These are phyloP conservation scores for Boletus tylopilopsis DNA, from an alignment of 768 basidiomycete genomes.

Conservation along the genomic window DNA sequence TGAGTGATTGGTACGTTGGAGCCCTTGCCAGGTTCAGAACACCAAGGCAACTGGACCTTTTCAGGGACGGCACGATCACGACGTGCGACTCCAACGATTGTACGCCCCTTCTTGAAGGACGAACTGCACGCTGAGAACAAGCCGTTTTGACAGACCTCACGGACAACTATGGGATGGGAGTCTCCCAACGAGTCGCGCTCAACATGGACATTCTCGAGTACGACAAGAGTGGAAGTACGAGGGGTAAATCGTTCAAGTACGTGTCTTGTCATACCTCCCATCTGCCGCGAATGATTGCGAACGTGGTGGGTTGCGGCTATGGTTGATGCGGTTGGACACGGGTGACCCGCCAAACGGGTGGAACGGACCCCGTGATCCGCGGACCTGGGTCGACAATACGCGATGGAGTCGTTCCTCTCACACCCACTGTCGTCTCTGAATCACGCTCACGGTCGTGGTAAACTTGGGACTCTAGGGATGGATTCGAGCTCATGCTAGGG, in stretches of 20 bases:
- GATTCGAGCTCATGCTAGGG: slow-evolving; percentile 80
- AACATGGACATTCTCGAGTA: slow-evolving; percentile 62
- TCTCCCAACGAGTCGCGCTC: slow-evolving; percentile 64
- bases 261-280: slow-evolving; percentile 27
- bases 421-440: neutral
- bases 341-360: neutral
- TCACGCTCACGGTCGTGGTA: slow-evolving; percentile 18
- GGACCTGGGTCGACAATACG: neutral
- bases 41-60: neutral
- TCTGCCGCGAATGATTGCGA: neutral
- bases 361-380: neutral
- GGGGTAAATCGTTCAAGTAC: slow-evolving; percentile 37
- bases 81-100: slow-evolving; percentile 92
- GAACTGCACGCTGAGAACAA: neutral
- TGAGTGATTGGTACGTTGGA: slow-evolving; percentile 80
- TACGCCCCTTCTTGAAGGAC: slow-evolving; percentile 34
- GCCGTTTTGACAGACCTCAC: slow-evolving; percentile 59
- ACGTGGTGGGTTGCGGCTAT: neutral
- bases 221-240: slow-evolving; percentile 17
- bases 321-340: neutral
- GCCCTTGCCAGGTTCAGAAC: neutral
- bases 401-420: neutral
- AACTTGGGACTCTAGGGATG: slow-evolving; percentile 56
- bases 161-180: slow-evolving; percentile 86
- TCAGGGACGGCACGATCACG: slow-evolving; percentile 92